phyloP scores from a whole-genome alignment of 2,329 filamentous ascomycete species.

The Phialemonium atrogriseum region DNA sequence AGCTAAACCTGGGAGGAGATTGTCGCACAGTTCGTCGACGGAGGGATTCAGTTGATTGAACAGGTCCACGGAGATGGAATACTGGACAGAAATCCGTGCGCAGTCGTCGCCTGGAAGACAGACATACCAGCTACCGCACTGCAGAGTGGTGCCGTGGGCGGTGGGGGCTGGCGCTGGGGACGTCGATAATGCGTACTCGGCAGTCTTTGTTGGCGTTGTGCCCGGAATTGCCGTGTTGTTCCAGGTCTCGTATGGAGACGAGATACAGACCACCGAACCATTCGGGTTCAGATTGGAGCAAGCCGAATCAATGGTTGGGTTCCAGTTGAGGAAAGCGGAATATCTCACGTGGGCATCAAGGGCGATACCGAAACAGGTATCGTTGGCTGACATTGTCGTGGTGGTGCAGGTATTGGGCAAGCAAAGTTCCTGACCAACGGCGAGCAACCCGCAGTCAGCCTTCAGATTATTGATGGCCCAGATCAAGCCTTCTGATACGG shows the following conservation, averaged over 20 bases:
- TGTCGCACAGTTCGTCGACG: slow-evolving; percentile 24
- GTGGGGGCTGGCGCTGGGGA: background rate
- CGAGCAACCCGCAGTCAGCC: too few species aligned
- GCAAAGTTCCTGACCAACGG: too few species aligned
- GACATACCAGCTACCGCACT: slow-evolving; percentile 22
- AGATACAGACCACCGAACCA: background rate
- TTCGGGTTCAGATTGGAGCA: background rate
- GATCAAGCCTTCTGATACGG: background rate
- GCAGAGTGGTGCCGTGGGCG: slow-evolving; percentile 11
- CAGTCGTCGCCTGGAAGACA: slow-evolving; percentile 24
- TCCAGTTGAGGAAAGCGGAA: background rate
- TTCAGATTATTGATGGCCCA: background rate
- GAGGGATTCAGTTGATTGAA: slow-evolving; percentile 24
- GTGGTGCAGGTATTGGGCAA: too few species aligned
- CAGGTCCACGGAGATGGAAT: slow-evolving; percentile 20
- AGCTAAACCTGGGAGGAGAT: slow-evolving; percentile 17
- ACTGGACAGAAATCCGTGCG: slow-evolving; percentile 19
- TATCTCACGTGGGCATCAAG: background rate
- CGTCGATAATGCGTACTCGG: too few species aligned
- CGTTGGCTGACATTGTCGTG: too few species aligned
- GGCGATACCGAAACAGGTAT: too few species aligned
- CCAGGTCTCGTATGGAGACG: too few species aligned
- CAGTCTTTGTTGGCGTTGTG: too few species aligned
- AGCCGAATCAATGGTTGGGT: background rate
- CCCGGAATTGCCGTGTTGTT: too few species aligned